Base-by-base conservation (phyloP, 805 yeast species). In the Monosporozyma aerobia region DNA sequence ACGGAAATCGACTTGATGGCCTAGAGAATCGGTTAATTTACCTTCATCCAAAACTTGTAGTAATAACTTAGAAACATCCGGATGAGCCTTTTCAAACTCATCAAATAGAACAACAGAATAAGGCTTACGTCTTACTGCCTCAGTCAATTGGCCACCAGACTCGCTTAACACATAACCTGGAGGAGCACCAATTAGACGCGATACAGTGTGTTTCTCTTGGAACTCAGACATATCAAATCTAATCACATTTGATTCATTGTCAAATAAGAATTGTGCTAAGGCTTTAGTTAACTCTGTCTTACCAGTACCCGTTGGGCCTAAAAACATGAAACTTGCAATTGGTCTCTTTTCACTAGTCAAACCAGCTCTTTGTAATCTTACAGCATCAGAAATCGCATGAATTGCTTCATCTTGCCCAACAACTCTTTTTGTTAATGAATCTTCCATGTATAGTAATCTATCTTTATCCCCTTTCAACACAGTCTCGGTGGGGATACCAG, bases 301-400 rank as follows among this genome's bases (percentile, higher is more conserved):
- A 72, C 99, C 99, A 0, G 98, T 92, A 72, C 99, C 99, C 0
- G 99, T 94, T 51, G 99, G 98, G 23, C 99, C 99, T 58, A 94
- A 75, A 70, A 94, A 94, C 85, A 92, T 85, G 69, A 94, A 94
- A 52, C 96, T 86, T 1, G 97, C 98, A 61, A 92, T 90, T 6
- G 99, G 99, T 56, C 97, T 79, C 69, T 87, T 87, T 57, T 90
- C 96, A 67, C 87, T 86, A 9, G 98, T 92, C 54, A 92, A 78
- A 1, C 99, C 99, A 0, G 99, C 99, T 63, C 99, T 80, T 67
- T 94, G 99, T 54, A 92, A 75, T 68, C 97, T 83, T 14, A 92
- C 98, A 1, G 98, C 97, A 68, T 90, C 96, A 0, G 97, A 78
- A 49, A 92, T 85, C 0, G 96, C 86, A 53, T 79, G 77, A 44